Conservation (phyloP, 176 grass and related monocot genomes). For the Bolboschoenus planiculmis region DNA sequence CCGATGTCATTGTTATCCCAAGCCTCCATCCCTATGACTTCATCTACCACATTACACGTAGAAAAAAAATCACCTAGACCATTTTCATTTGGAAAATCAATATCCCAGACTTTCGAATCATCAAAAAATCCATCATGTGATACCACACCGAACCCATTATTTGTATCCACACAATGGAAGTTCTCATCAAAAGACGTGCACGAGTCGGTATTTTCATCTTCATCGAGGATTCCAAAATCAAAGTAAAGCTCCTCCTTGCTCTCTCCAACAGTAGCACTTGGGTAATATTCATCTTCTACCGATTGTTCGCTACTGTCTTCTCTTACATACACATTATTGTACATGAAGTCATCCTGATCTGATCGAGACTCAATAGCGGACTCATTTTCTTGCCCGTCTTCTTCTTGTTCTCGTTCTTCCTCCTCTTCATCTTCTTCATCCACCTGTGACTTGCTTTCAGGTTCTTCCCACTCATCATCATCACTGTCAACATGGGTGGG, state of each 20-base stretch:
- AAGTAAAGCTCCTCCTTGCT: not conserved
- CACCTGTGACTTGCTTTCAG: slow-evolving; percentile 21
- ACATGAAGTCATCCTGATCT: slow-evolving; percentile 13
- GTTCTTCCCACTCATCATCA: slow-evolving; percentile 58
- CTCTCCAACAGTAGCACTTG: slow-evolving; percentile 17
- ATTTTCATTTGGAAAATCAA: slow-evolving; percentile 20
- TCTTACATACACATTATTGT: not conserved
- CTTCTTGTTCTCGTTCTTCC: not conserved
- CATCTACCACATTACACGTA: slow-evolving; percentile 25
- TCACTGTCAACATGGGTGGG: slow-evolving; percentile 66
- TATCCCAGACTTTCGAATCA: slow-evolving; percentile 28
- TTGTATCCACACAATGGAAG: not conserved
- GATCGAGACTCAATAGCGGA: slow-evolving; percentile 36
- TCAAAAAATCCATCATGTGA: slow-evolving; percentile 34
- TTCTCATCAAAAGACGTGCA: slow-evolving; percentile 24
- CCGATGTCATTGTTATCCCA: slow-evolving; percentile 6
- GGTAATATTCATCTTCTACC: slow-evolving; percentile 31
- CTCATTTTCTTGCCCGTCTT: not conserved
- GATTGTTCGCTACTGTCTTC: slow-evolving; percentile 5
- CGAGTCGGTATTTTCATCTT: slow-evolving; percentile 24
- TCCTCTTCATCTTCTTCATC: slow-evolving; percentile 22
- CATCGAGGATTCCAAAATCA: not conserved
- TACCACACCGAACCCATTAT: slow-evolving; percentile 4
- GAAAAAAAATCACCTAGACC: slow-evolving; percentile 29
- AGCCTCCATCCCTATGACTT: slow-evolving; percentile 28